phyloP scores from a whole-genome alignment of 768 basidiomycete species.

The Suillus subaureus region DNA sequence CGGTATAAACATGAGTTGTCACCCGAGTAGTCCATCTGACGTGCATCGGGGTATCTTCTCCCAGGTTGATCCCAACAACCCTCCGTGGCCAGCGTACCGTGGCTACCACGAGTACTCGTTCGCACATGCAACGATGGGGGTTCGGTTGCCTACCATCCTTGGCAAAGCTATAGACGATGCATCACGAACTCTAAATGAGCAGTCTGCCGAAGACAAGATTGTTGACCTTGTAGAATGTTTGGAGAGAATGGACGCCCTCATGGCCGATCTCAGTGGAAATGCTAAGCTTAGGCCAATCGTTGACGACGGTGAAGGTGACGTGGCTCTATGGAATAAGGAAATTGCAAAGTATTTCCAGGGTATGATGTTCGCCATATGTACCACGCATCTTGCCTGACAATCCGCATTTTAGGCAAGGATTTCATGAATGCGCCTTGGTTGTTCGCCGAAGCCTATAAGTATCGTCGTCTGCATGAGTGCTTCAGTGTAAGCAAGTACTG shows the following conservation, averaged over 20 bases:
- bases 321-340: slow-evolving; percentile 96
- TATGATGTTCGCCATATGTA: slow-evolving; percentile 14
- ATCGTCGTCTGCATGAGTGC: slow-evolving; percentile 88
- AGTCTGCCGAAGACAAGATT: slow-evolving; percentile 80
- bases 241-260: slow-evolving; percentile 87
- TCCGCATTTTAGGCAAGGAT: slow-evolving; percentile 60
- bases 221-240: slow-evolving; percentile 85
- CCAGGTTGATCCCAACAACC: slow-evolving; percentile 81
- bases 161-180: slow-evolving; percentile 95
- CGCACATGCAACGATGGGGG: slow-evolving; percentile 93
- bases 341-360: slow-evolving; percentile 94
- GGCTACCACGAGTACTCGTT: slow-evolving; percentile 84
- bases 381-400: neutral
- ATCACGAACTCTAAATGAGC: slow-evolving; percentile 84
- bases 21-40: slow-evolving; percentile 3
- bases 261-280: slow-evolving; percentile 84
- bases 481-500: slow-evolving; percentile 92
- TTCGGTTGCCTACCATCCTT: slow-evolving; percentile 92
- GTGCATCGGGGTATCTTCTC: neutral
- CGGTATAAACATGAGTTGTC: slow-evolving; percentile 21
- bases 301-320: slow-evolving; percentile 90
- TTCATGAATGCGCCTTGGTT: slow-evolving; percentile 98
- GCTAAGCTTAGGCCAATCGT: slow-evolving; percentile 84
- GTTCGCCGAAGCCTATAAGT: slow-evolving; percentile 95
- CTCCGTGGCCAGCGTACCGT: slow-evolving; percentile 80